phyloP scores from a whole-genome alignment of 306 rosid species.

The Luffa acutangula region DNA sequence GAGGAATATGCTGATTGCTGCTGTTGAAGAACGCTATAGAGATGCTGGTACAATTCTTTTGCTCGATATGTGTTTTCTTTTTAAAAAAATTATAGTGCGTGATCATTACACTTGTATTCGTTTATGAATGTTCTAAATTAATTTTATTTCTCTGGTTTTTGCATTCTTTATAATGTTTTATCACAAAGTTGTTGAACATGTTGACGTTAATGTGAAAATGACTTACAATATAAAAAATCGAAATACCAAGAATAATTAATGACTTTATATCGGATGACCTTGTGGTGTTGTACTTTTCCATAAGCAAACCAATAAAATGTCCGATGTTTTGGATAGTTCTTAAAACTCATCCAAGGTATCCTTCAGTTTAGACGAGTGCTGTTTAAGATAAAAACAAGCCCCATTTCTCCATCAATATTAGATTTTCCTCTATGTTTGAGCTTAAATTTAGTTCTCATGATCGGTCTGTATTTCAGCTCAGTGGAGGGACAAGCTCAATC shows the following conservation, averaged over 20 bases:
- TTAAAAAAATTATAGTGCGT: too few relatives aligned
- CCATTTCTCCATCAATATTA: not conserved
- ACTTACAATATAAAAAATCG: not conserved
- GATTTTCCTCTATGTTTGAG: not conserved
- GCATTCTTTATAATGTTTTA: not conserved
- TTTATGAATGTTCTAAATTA: not conserved
- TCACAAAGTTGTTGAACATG: not conserved
- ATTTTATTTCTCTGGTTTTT: not conserved
- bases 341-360: not conserved
- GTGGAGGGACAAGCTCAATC: constrained; percentile 57
- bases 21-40: constrained; percentile 81
- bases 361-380: not conserved
- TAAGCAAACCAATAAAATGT: not conserved
- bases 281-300: not conserved
- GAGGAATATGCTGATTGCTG: constrained; percentile 90
- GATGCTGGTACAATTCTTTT: constrained; percentile 63
- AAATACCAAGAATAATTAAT: not conserved
- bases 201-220: not conserved
- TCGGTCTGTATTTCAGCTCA: constrained; percentile 28
- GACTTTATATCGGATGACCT: not conserved
- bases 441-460: not conserved
- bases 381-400: not conserved
- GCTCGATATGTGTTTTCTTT: not conserved
- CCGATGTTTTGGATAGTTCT: not conserved
- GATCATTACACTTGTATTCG: not conserved